Evolutionary conservation across 208 protist species (phyloP).

Genomic region (Novymonas esmeraldas): DNA sequence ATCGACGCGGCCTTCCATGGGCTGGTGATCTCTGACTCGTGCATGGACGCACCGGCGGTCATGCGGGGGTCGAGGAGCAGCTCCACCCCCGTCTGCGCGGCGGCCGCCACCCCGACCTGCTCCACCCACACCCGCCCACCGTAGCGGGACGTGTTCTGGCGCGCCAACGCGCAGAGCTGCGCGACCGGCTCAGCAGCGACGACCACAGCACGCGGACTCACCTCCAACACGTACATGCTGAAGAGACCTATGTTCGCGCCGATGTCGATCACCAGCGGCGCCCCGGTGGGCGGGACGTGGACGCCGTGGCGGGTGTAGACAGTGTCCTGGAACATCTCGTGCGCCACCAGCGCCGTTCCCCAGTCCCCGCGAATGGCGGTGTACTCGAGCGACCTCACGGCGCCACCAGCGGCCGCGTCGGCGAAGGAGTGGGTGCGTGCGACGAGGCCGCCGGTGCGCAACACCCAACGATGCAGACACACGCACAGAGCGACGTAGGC

Average conservation of each 20-base stretch:
- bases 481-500: constrained; percentile 15
- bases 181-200: constrained; percentile 45
- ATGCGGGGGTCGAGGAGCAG: constrained; percentile 33
- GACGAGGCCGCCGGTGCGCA: constrained; percentile 17
- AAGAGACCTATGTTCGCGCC: constrained; percentile 58
- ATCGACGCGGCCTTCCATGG: constrained; percentile 15
- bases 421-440: not conserved
- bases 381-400: constrained; percentile 8
- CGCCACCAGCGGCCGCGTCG: not conserved
- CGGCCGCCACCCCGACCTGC: constrained; percentile 15
- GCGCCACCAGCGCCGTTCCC: constrained; percentile 33
- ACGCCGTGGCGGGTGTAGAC: constrained; percentile 48
- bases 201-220: constrained; percentile 28
- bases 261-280: constrained; percentile 44
- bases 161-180: constrained; percentile 17
- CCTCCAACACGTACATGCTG: constrained; percentile 20
- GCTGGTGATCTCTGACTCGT: constrained; percentile 23
- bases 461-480: constrained; percentile 15
- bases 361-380: constrained; percentile 32
- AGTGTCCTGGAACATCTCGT: constrained; percentile 40
- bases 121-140: constrained; percentile 25
- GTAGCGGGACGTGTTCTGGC: constrained; percentile 24
- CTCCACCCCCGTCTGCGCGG: not conserved
- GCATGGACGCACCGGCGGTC: constrained; percentile 38
- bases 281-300: not conserved